Conservation (phyloP, 192 early-diverging fungal genomes). For the Mortierella claussenii region DNA sequence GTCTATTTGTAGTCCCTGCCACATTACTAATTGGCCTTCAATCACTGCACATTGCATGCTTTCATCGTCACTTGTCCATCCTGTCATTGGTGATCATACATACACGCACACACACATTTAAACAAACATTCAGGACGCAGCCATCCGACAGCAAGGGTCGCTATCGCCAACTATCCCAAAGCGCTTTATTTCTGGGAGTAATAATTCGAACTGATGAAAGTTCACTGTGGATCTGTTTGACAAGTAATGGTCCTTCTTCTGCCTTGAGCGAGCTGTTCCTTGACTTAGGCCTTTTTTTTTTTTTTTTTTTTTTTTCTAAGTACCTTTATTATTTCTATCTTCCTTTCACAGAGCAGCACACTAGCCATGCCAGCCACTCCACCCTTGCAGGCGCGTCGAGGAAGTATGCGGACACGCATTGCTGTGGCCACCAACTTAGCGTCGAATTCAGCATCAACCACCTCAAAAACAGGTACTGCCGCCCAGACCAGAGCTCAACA, state of each 20-base stretch:
- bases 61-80: not conserved
- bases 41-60: not conserved
- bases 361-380: conserved; percentile 15
- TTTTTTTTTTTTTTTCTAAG: not conserved
- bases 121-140: too few species aligned
- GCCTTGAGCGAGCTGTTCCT: too few species aligned
- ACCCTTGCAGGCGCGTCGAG: conserved; percentile 23
- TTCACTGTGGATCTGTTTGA: conserved; percentile 12
- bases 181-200: not conserved
- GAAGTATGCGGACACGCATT: conserved; percentile 27
- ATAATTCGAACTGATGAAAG: not conserved
- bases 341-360: not conserved
- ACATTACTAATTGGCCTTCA: not conserved
- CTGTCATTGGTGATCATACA: too few species aligned
- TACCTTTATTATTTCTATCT: not conserved
- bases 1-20: not conserved
- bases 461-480: conserved; percentile 14
- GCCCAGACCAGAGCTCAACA: conserved; percentile 4
- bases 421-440: conserved; percentile 11
- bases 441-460: not conserved
- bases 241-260: not conserved
- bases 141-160: not conserved
- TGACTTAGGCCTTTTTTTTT: not conserved
- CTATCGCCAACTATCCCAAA: not conserved
- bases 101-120: too few species aligned